phyloP scores from a whole-genome alignment of 176 grass and related monocot genomes.

The maize (Zea mays) region DNA sequence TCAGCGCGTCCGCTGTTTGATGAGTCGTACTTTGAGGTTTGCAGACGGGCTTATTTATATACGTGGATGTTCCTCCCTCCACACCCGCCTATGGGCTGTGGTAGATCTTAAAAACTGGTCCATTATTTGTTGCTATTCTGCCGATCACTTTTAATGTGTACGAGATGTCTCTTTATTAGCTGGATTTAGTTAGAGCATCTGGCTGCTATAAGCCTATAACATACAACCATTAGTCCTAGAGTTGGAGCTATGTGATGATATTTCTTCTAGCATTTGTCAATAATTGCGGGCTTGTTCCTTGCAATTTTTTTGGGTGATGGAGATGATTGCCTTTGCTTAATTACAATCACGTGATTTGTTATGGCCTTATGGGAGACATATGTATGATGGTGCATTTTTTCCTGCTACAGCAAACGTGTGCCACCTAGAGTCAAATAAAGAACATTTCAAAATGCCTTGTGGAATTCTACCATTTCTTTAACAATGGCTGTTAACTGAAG shows the following conservation, averaged over 20 bases:
- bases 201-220: constrained; percentile 1
- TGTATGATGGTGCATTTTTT: neutral
- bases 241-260: constrained; percentile 20
- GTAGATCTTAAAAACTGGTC: constrained; percentile 41
- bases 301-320: neutral
- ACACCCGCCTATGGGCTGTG: neutral
- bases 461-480: neutral
- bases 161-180: constrained; percentile 30
- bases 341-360: neutral
- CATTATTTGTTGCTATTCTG: constrained; percentile 27
- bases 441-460: neutral
- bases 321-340: constrained; percentile 16
- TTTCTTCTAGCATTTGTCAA: constrained; percentile 25
- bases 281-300: constrained; percentile 4
- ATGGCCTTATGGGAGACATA: neutral
- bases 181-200: constrained; percentile 33
- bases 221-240: neutral
- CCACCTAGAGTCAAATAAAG: constrained; percentile 15
- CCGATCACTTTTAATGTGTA: constrained; percentile 27
- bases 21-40: constrained; percentile 38
- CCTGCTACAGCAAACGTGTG: neutral
- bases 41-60: neutral
- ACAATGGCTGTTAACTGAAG: constrained; percentile 4
- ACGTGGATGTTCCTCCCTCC: neutral
- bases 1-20: constrained; percentile 25